phyloP scores from a whole-genome alignment of 768 basidiomycete genomes.

The Lanmaoa pseudosensibilis region DNA sequence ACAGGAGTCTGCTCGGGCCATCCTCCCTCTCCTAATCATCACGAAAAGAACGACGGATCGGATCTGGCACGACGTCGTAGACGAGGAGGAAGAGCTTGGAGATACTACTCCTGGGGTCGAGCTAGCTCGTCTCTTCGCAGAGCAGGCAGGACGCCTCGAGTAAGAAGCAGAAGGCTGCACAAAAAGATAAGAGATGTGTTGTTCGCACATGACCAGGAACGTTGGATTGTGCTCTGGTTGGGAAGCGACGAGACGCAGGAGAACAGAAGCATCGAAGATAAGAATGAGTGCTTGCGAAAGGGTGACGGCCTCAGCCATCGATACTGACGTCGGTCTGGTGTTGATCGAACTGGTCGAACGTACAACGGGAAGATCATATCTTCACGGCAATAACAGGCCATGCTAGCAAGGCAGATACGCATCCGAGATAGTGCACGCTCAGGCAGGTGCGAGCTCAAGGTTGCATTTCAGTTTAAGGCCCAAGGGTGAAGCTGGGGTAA shows the following conservation, averaged over 20 bases:
- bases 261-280: not conserved
- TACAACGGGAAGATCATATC: not conserved
- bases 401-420: not conserved
- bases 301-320: not conserved
- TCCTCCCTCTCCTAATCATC: not conserved
- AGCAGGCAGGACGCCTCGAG: not conserved
- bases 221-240: no score
- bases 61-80: not conserved
- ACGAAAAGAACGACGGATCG: not conserved
- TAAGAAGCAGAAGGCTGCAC: not conserved
- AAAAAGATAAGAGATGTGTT: not conserved
- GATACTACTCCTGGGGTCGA: not conserved
- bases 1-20: not conserved
- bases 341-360: not conserved
- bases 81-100: not conserved
- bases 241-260: no score
- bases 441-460: not conserved
- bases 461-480: conserved; percentile 6
- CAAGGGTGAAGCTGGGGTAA: conserved; percentile 8
- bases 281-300: not conserved
- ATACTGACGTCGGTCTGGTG: not conserved
- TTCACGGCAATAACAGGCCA: not conserved
- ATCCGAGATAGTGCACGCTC: not conserved
- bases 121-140: not conserved
- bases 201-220: no score